Evolutionary conservation across 306 rosid species (phyloP), one percentile per base, ranked within the genome.

Genomic region (Sicyos baderoa): DNA sequence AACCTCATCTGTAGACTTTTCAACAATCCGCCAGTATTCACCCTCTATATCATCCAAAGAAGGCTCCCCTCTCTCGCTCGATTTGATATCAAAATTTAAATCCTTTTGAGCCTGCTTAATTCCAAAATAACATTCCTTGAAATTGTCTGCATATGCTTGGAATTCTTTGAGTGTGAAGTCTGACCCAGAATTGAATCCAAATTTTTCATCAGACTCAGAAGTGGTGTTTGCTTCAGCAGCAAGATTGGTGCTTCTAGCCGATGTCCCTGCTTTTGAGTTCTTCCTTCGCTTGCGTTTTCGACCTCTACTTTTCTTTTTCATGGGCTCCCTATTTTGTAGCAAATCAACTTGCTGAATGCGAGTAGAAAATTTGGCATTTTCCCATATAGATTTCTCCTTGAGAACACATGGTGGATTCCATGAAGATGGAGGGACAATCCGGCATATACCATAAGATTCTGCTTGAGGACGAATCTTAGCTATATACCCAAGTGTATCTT

Each of bases 11-110:
- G 89, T 88, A 47, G 96, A 93, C 67, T 79, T 82, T 81, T 90
- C 97, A 69, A 93, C 79, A 81, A 93, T 86, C 54, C 97, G 84
- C 99, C 97, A 90, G 83, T 93, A 93, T 81, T 93, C 99, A 76
- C 99, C 99, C 82, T 93, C 99, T 58, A 93, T 88, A 64, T 85
- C 90, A 76, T 85, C 94, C 76, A 77, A 90, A 25, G 95, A 85
- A 57, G 88, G 89, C 50, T 84, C 77, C 84, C 79, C 67, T 79
- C 62, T 79, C 59, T 75, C 78, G 27, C 54, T 69, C 60, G 66
- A 47, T 60, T 72, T 76, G 76, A 52, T 77, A 68, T 76, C 59
- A 47, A 57, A 23, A 74, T 74, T 70, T 49, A 60, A 59, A 47
- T 78, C 83, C 58, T 58, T 84, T 45, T 58, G 75, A 29, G 66